Percentiles rank a stretch among this genome's conserved stretches.
phyloP scores from a whole-genome alignment of 257 asterid genomes.

The Handroanthus guayacan region DNA sequence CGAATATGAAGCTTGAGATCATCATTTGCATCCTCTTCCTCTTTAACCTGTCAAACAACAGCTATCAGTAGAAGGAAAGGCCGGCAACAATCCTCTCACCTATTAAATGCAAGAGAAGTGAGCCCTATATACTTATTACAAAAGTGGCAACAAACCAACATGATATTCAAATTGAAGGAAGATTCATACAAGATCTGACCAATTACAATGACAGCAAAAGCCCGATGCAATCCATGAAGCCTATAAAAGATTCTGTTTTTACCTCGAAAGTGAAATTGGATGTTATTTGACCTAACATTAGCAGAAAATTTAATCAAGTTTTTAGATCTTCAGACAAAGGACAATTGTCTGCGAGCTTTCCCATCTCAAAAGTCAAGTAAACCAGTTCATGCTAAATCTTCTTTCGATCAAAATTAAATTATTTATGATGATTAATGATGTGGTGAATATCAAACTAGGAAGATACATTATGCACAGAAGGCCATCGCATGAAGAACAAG shows the following conservation, averaged over 20 bases:
- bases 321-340: too few species aligned
- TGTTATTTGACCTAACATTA: too few species aligned
- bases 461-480: too few species aligned
- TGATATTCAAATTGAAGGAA: neutral
- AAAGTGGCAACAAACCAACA: neutral
- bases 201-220: conserved; percentile 14
- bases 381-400: too few species aligned
- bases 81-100: conserved; percentile 6
- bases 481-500: neutral
- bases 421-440: too few species aligned
- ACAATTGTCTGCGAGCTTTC: too few species aligned
- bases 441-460: too few species aligned
- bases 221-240: neutral
- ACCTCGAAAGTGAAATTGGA: too few species aligned
- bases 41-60: conserved; percentile 75
- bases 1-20: conserved; percentile 73
- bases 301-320: too few species aligned
- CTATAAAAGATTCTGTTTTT: too few species aligned
- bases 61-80: conserved; percentile 5
- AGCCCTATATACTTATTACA: neutral
- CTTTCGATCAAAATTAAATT: too few species aligned
- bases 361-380: too few species aligned
- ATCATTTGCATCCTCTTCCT: conserved; percentile 83
- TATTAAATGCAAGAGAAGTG: conserved; percentile 3
- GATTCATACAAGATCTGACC: conserved; percentile 4